A percentile compares a stretch with the other conserved stretches of the same genome.
Conservation (phyloP, 176 grass and related monocot species). For the Paspalum vaginatum region DNA sequence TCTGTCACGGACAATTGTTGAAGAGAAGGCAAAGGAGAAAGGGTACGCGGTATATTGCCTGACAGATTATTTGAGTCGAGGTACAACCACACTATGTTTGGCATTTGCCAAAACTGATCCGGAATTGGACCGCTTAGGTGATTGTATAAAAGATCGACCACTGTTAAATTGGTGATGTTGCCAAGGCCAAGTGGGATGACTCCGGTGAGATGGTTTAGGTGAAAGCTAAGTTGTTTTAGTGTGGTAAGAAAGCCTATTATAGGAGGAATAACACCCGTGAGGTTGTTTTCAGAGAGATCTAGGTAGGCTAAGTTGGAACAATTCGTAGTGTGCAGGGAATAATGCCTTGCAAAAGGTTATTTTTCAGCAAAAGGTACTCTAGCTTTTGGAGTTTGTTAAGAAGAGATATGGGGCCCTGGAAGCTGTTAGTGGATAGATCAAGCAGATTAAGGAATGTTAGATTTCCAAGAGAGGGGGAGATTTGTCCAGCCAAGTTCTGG, state of each 20-base stretch:
- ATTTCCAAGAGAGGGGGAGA: neutral
- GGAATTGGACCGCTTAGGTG: too few species aligned
- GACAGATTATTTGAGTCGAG: too few species aligned
- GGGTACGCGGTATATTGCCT: too few species aligned
- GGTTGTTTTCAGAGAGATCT: neutral
- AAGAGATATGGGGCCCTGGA: neutral
- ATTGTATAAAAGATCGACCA: too few species aligned
- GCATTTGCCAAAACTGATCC: too few species aligned
- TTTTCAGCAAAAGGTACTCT: accelerated
- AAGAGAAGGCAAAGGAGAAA: too few species aligned
- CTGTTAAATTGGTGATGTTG: too few species aligned
- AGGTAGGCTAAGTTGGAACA: neutral
- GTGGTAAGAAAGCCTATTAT: conserved; percentile 8
- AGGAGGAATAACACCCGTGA: conserved; percentile 23
- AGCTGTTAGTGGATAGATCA: neutral
- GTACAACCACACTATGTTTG: too few species aligned
- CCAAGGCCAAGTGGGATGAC: too few species aligned
- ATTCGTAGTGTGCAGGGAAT: neutral
- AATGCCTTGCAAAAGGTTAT: neutral
- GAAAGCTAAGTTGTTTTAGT: accelerated
- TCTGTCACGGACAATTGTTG: too few species aligned
- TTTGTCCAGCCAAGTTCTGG: neutral
- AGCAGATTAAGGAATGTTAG: neutral
- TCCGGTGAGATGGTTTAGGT: neutral
- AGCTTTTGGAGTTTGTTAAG: neutral